These are phyloP conservation scores for Neopestalotiopsis sp. DNA, from an alignment of 2,329 filamentous ascomycete species.

Conservation along the genomic window DNA sequence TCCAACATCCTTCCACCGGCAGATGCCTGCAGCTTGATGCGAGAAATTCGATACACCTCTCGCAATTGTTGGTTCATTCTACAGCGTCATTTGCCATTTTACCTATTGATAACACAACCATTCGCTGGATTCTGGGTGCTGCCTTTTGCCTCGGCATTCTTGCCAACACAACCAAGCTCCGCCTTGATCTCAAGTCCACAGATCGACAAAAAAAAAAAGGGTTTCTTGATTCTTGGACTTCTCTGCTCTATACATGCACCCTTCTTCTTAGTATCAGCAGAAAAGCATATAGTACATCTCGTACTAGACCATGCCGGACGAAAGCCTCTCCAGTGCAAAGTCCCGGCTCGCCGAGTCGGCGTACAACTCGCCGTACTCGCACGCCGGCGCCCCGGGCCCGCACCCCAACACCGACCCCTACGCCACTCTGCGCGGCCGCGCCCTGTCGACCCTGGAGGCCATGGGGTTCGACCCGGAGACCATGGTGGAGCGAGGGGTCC, in stretches of 20 bases:
- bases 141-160: no score
- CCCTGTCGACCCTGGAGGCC: constrained; percentile 25
- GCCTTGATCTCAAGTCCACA: no score
- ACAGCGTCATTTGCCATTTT: no score
- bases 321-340: background rate
- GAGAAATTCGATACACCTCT: no score
- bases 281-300: background rate
- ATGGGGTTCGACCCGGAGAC: constrained; percentile 26
- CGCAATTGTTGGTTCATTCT: no score
- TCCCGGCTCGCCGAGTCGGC: background rate
- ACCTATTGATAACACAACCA: no score
- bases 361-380: constrained; percentile 8
- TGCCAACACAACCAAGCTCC: no score
- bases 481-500: constrained; percentile 28
- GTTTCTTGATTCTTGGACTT: background rate
- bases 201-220: no score
- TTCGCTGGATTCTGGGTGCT: no score
- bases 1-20: no score
- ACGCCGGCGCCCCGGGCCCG: background rate
- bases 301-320: background rate
- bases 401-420: constrained; percentile 20
- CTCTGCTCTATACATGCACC: background rate
- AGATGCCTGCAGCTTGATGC: no score
- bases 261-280: background rate
- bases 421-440: constrained; percentile 22